Conservation (phyloP, 2,329 filamentous ascomycete species). For the Hypoxylon sp. region DNA sequence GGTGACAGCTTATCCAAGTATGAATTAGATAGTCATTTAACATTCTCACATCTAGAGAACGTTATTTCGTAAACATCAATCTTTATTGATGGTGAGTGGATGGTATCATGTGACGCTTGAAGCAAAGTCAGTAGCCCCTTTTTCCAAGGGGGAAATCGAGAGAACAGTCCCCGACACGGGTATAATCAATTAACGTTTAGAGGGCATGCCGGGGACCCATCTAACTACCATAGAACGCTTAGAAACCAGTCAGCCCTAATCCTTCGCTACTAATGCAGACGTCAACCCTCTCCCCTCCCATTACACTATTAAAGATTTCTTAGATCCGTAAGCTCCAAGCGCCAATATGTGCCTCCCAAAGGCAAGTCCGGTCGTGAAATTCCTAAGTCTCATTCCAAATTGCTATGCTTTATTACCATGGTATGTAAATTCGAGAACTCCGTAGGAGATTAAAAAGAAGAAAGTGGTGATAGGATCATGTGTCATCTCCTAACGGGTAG, state of each 20-base stretch:
- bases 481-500: slow-evolving; percentile 55
- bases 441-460: slow-evolving; percentile 6
- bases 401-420: slow-evolving; percentile 18
- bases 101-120: not conserved
- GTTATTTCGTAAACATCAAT: not conserved
- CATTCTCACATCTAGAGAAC: not conserved
- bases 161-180: slow-evolving; percentile 5
- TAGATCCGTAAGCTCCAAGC: slow-evolving; percentile 34
- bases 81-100: not conserved
- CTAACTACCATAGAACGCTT: slow-evolving; percentile 35
- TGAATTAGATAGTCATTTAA: too few relatives aligned
- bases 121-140: not conserved
- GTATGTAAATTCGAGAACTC: slow-evolving; percentile 15
- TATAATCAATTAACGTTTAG: slow-evolving; percentile 15
- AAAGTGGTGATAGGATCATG: slow-evolving; percentile 17
- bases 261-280: slow-evolving; percentile 37
- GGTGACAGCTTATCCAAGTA: not conserved
- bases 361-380: slow-evolving; percentile 1
- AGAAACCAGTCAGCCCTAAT: slow-evolving; percentile 18
- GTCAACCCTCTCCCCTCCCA: slow-evolving; percentile 11
- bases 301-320: slow-evolving; percentile 12
- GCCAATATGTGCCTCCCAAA: slow-evolving; percentile 26
- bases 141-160: not conserved
- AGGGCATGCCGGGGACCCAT: not conserved
- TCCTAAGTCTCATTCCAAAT: slow-evolving; percentile 26